phyloP scores from a whole-genome alignment of 306 rosid genomes.

The Gastrolobium bilobum region DNA sequence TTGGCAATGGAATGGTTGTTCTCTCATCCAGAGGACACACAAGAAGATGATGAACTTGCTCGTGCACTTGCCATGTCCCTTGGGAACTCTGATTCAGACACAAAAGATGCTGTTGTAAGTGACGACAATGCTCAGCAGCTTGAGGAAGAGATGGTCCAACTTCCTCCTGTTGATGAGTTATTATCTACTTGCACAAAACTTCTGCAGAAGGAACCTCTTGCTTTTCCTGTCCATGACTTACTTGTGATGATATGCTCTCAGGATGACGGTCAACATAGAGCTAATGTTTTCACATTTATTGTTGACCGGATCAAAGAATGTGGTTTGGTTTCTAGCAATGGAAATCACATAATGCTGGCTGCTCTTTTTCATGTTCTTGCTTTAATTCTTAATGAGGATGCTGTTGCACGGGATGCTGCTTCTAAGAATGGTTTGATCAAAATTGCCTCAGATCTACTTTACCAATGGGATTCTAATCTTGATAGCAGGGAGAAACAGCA shows the following conservation, averaged over 20 bases:
- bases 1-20: slow-evolving; percentile 99
- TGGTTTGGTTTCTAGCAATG: slow-evolving; percentile 63
- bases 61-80: slow-evolving; percentile 99
- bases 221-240: slow-evolving; percentile 90
- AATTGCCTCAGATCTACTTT: slow-evolving; percentile 83
- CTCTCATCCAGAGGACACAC: slow-evolving; percentile 91
- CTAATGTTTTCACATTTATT: slow-evolving; percentile 73
- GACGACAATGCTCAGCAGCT: slow-evolving; percentile 67
- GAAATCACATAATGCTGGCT: slow-evolving; percentile 69
- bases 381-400: slow-evolving; percentile 89
- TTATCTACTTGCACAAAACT: slow-evolving; percentile 86
- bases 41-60: slow-evolving; percentile 98
- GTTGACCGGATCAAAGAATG: slow-evolving; percentile 82
- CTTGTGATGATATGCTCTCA: slow-evolving; percentile 94
- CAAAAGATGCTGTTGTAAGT: slow-evolving; percentile 69
- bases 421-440: slow-evolving; percentile 78
- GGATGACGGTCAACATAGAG: slow-evolving; percentile 82
- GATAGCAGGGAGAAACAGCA: slow-evolving; percentile 60
- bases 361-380: slow-evolving; percentile 96
- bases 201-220: slow-evolving; percentile 87
- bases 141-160: slow-evolving; percentile 86
- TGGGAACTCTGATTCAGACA: slow-evolving; percentile 85
- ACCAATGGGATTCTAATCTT: slow-evolving; percentile 80
- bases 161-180: slow-evolving; percentile 90
- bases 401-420: slow-evolving; percentile 86